Percentiles rank a stretch among this genome's conserved stretches.
Evolutionary conservation across 139 green algal genomes (phyloP).

Genomic region (Dunaliella primolecta): DNA sequence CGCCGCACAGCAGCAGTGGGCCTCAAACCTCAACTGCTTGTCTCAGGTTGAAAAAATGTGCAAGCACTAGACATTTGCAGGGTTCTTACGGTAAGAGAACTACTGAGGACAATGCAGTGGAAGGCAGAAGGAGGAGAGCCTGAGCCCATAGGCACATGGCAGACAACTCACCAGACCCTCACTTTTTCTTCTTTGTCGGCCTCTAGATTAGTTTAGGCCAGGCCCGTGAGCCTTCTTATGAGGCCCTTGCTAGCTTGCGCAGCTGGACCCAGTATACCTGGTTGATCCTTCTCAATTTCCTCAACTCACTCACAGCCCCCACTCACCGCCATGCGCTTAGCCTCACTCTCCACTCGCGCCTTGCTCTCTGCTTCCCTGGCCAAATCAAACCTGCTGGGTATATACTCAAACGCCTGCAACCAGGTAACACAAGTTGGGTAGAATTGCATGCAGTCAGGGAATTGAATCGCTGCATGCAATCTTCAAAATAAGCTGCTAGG

Average conservation of each 20-base stretch:
- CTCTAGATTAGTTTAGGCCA: too few relatives aligned
- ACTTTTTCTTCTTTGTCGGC: too few relatives aligned
- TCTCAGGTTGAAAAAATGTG: background rate
- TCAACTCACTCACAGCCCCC: background rate
- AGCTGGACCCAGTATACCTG: background rate
- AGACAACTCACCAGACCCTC: too few relatives aligned
- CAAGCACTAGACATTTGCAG: background rate
- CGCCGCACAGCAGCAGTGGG: too few relatives aligned
- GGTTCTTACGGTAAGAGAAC: background rate
- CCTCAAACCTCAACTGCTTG: background rate
- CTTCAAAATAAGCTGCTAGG: too few relatives aligned
- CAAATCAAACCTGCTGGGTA: conserved; percentile 42
- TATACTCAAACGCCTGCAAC: conserved; percentile 48
- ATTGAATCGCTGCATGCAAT: too few relatives aligned
- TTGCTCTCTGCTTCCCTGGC: conserved; percentile 41
- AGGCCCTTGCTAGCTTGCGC: background rate
- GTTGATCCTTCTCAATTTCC: background rate
- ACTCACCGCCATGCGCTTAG: conserved; percentile 39
- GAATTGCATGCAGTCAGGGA: background rate
- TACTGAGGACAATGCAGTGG: background rate
- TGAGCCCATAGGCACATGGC: too few relatives aligned
- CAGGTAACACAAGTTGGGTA: background rate
- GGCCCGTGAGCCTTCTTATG: too few relatives aligned
- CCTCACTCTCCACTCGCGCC: conserved; percentile 41
- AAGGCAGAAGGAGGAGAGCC: too few relatives aligned